These are phyloP conservation scores for Syzygium aqueum DNA, from an alignment of 345 rosid species.

Conservation along the genomic window DNA sequence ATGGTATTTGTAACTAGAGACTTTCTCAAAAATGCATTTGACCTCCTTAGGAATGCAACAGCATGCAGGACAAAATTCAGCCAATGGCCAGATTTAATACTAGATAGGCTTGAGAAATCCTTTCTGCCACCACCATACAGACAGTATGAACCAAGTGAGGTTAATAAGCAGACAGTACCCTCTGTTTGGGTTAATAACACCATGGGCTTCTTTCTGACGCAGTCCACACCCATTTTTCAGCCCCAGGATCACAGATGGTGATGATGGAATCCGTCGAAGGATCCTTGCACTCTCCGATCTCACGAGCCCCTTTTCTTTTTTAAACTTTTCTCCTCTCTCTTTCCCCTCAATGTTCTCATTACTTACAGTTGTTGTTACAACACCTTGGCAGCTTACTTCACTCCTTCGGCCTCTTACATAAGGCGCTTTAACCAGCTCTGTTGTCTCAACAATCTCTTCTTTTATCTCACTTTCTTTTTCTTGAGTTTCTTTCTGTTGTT, in stretches of 20 bases:
- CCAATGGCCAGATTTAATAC: background rate
- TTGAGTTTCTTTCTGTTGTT: background rate
- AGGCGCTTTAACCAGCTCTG: background rate
- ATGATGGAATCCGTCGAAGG: constrained; percentile 74
- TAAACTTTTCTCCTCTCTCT: constrained; percentile 30
- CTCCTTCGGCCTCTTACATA: background rate
- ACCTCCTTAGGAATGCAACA: background rate
- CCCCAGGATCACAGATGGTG: constrained; percentile 72
- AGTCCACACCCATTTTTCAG: constrained; percentile 80
- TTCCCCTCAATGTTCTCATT: constrained; percentile 20
- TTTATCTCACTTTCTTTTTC: constrained; percentile 1
- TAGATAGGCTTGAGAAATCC: background rate
- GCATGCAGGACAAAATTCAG: background rate
- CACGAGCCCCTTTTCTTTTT: constrained; percentile 32
- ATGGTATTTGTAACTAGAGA: background rate
- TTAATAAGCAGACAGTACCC: background rate
- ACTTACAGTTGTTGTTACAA: constrained; percentile 13
- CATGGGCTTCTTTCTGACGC: constrained; percentile 69
- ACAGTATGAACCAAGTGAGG: background rate
- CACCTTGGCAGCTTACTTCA: background rate
- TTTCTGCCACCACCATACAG: background rate
- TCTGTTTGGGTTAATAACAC: no score
- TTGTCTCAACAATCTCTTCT: constrained; percentile 2
- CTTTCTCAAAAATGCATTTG: background rate
- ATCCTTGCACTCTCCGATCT: constrained; percentile 87